Evolutionary conservation across 306 rosid species (phyloP).

Genomic region (Rosa persica): DNA sequence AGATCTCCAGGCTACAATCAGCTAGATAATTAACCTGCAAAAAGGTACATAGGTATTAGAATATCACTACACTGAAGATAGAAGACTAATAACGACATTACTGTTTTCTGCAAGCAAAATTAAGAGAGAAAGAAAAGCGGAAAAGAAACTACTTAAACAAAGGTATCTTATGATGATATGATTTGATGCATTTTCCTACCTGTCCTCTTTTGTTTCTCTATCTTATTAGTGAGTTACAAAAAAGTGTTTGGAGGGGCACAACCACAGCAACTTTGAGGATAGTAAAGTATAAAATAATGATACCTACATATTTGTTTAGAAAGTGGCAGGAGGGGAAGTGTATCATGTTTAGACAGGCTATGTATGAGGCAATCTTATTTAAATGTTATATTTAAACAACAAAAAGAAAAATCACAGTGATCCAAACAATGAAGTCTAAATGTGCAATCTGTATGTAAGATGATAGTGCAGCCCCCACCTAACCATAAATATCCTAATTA

Average conservation of each 20-base stretch:
- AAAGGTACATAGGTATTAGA: conserved; percentile 12
- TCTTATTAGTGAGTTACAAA: background rate
- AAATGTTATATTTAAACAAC: background rate
- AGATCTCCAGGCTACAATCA: conserved; percentile 91
- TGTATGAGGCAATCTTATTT: background rate
- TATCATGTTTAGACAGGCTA: background rate
- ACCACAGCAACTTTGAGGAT: background rate
- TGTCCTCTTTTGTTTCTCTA: background rate
- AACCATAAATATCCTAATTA: background rate
- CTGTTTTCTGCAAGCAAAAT: background rate
- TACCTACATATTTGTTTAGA: background rate
- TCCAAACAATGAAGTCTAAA: background rate
- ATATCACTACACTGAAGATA: background rate
- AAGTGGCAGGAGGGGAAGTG: background rate
- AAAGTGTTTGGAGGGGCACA: background rate
- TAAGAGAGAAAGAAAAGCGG: background rate
- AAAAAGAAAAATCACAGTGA: background rate
- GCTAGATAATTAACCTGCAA: conserved; percentile 77
- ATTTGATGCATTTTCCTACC: conserved; percentile 18
- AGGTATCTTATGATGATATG: conserved; percentile 14
- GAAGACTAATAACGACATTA: background rate
- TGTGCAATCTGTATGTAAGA: background rate
- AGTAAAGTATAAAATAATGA: background rate
- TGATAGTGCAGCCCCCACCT: background rate
- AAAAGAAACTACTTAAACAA: background rate